phyloP scores from a whole-genome alignment of 1,284 basidiomycete species.

The Irpex lacteus region DNA sequence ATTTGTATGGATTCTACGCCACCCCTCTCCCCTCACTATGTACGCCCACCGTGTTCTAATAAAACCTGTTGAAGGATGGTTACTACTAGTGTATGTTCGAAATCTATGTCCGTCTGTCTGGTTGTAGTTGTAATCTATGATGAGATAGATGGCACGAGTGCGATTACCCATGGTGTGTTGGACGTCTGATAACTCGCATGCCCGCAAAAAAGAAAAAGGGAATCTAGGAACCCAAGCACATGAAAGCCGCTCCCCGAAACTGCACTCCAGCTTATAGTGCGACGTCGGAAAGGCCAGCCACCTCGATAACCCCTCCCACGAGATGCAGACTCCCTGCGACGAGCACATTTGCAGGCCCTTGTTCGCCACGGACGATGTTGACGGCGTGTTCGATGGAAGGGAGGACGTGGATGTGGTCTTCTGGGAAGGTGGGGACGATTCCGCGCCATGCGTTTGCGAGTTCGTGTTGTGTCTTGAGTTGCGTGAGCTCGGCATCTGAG shows the following conservation, averaged over 20 bases:
- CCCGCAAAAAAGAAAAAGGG: no score
- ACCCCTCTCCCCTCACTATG: no score
- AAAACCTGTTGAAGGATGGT: conserved; percentile 6
- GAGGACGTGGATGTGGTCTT: conserved; percentile 69
- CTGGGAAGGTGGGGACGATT: conserved; percentile 60
- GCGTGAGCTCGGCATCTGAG: conserved; percentile 58
- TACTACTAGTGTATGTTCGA: conserved; percentile 9
- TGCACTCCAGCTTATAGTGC: conserved; percentile 37
- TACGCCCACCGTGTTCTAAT: neutral
- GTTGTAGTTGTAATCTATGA: neutral
- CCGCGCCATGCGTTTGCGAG: conserved; percentile 74
- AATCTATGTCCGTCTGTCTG: conserved; percentile 6
- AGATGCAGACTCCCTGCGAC: conserved; percentile 94
- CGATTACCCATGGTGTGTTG: no score
- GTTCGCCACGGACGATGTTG: conserved; percentile 46
- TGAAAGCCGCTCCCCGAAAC: neutral
- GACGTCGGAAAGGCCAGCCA: conserved; percentile 69
- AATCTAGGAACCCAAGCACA: no score
- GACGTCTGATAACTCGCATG: no score
- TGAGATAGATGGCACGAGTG: neutral
- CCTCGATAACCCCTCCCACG: conserved; percentile 93
- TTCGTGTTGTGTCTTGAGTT: conserved; percentile 75
- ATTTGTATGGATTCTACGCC: no score
- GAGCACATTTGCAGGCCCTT: conserved; percentile 58
- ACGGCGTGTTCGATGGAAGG: conserved; percentile 91